Conservation (phyloP, 495 filamentous ascomycete species). For the Darksidea phi region DNA sequence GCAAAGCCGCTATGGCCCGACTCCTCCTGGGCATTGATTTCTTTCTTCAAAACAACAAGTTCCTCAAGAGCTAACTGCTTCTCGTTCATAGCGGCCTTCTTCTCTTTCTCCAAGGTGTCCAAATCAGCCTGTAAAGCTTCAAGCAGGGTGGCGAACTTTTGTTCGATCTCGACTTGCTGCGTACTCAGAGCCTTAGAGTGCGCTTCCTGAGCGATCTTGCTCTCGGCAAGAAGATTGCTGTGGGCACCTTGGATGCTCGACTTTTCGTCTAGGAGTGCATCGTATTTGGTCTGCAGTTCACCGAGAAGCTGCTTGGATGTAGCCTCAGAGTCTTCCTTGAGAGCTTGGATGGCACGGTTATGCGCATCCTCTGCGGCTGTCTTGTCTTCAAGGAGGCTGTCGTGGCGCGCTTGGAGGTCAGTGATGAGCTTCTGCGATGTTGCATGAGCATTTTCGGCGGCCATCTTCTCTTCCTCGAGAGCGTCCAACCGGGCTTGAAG, state of each 20-base stretch:
- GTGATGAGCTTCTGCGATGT: not conserved
- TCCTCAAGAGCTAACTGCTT: conserved; percentile 8
- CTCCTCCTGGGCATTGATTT: conserved; percentile 12
- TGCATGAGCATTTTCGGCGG: not conserved
- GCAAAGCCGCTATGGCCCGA: conserved; percentile 7
- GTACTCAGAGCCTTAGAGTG: conserved; percentile 11
- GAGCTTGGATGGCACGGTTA: conserved; percentile 21
- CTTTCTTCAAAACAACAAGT: conserved; percentile 2
- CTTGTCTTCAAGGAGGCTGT: conserved; percentile 11
- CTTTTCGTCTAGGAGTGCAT: conserved; percentile 24
- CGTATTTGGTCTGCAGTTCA: conserved; percentile 31
- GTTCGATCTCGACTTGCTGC: conserved; percentile 22
- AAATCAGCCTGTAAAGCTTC: conserved; percentile 21
- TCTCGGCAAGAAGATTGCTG: conserved; percentile 13
- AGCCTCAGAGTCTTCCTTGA: conserved; percentile 24
- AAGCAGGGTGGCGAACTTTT: conserved; percentile 19
- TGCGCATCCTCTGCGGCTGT: conserved; percentile 31
- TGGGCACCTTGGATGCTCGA: conserved; percentile 4
- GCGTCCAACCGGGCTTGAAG: conserved; percentile 20
- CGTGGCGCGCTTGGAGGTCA: conserved; percentile 10
- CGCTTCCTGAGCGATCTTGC: conserved; percentile 10
- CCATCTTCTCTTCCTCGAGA: conserved; percentile 18
- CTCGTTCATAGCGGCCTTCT: conserved; percentile 9
- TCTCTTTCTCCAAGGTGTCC: conserved; percentile 16
- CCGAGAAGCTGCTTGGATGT: conserved; percentile 22